Conservation (phyloP, 1,139 yeast genomes). For the Candida mesenterica region DNA sequence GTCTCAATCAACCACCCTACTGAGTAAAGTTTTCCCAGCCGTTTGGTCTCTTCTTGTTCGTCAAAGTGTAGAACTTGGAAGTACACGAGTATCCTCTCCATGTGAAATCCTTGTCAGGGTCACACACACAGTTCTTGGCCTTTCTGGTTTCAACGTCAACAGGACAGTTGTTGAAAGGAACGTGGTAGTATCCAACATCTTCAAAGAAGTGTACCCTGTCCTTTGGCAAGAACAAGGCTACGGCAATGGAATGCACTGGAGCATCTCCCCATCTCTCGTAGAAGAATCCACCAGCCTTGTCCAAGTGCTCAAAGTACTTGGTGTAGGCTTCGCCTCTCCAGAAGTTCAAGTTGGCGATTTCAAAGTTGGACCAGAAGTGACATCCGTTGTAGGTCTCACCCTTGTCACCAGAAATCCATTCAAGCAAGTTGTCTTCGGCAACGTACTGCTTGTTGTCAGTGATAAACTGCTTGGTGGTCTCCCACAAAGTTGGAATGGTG, state of each 20-base stretch:
- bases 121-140: slow-evolving; percentile 65
- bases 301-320: slow-evolving; percentile 68
- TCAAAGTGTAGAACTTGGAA: slow-evolving; percentile 62
- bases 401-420: slow-evolving; percentile 68
- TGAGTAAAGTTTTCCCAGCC: slow-evolving; percentile 68
- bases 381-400: slow-evolving; percentile 73
- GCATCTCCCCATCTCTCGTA: slow-evolving; percentile 96
- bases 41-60: slow-evolving; percentile 61
- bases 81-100: slow-evolving; percentile 89
- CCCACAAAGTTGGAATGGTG: slow-evolving; percentile 83
- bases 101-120: slow-evolving; percentile 75
- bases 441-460: slow-evolving; percentile 63
- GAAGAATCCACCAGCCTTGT: slow-evolving; percentile 80
- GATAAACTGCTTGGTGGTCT: slow-evolving; percentile 66
- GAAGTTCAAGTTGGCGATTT: slow-evolving; percentile 69
- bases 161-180: slow-evolving; percentile 77
- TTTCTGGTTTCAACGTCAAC: slow-evolving; percentile 53
- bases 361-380: slow-evolving; percentile 89
- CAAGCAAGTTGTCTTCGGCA: slow-evolving; percentile 65
- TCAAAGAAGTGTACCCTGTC: slow-evolving; percentile 74
- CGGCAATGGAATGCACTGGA: slow-evolving; percentile 86
- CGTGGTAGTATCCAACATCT: slow-evolving; percentile 81
- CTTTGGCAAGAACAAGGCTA: slow-evolving; percentile 67
- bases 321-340: slow-evolving; percentile 73
- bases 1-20: no score